These are phyloP conservation scores for Monosporascus sp. DNA, from an alignment of 2,329 filamentous ascomycete genomes.

Conservation along the genomic window DNA sequence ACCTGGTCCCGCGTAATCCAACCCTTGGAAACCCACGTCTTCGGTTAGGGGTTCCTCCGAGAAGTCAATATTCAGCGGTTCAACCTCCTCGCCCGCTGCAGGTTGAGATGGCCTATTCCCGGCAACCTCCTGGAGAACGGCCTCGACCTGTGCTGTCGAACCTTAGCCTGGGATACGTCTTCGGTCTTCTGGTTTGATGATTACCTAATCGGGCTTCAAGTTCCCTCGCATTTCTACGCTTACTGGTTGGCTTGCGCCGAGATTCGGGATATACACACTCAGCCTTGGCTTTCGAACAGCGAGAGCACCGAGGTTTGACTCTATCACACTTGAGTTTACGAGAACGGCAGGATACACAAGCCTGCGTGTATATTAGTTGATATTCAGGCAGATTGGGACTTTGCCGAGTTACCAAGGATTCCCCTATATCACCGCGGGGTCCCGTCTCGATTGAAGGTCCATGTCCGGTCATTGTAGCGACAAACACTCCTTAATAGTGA, in stretches of 20 bases:
- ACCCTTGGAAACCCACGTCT: constrained; percentile 20
- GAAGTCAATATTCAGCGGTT: constrained; percentile 17
- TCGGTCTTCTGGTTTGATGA: constrained; percentile 12
- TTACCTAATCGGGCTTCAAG: constrained; percentile 81
- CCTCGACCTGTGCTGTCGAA: constrained; percentile 71
- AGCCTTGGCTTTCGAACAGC: constrained; percentile 68
- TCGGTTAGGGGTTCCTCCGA: constrained; percentile 15
- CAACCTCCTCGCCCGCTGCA: constrained; percentile 19
- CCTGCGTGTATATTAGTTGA: neutral
- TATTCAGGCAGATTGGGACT: neutral
- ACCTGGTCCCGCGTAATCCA: constrained; percentile 18
- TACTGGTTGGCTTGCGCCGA: constrained; percentile 80
- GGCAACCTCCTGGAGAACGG: constrained; percentile 64
- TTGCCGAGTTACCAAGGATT: neutral
- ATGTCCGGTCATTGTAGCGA: neutral
- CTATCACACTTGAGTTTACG: constrained; percentile 88
- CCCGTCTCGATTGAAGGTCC: neutral
- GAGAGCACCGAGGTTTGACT: constrained; percentile 70
- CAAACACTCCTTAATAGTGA: too few species aligned
- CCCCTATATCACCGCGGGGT: neutral
- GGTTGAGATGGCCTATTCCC: constrained; percentile 26
- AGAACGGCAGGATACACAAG: constrained; percentile 58
- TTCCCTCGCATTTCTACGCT: constrained; percentile 85
- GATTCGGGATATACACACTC: constrained; percentile 88
- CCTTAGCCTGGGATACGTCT: constrained; percentile 12